phyloP scores from a whole-genome alignment of 805 yeast species.

The Candida easanensis region DNA sequence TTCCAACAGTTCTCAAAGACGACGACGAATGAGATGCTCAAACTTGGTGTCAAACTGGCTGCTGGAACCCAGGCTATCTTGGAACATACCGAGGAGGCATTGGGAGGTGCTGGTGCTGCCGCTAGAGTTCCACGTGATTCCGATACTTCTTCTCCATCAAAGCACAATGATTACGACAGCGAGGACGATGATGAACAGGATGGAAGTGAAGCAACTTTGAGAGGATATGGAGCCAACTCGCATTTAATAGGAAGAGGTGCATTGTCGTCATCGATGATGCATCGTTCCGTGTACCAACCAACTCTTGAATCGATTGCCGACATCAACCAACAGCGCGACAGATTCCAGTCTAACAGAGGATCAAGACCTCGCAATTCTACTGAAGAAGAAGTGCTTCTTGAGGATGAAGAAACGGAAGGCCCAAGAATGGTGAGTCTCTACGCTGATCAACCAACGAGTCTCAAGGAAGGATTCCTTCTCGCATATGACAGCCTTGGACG shows the following conservation, averaged over 20 bases:
- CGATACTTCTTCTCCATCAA: neutral
- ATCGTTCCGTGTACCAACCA: conserved; percentile 27
- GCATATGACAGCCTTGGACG: conserved; percentile 73
- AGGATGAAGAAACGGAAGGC: conserved; percentile 23
- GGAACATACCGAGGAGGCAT: conserved; percentile 73
- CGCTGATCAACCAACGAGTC: conserved; percentile 76
- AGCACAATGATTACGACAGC: conserved; percentile 2
- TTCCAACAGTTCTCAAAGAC: conserved; percentile 69
- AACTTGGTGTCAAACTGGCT: conserved; percentile 80
- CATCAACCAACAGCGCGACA: conserved; percentile 10
- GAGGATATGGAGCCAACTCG: conserved; percentile 23
- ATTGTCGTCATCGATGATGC: conserved; percentile 12
- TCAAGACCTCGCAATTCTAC: neutral
- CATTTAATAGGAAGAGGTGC: conserved; percentile 27
- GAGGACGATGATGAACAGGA: conserved; percentile 30
- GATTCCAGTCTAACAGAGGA: neutral
- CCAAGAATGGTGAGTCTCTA: conserved; percentile 62
- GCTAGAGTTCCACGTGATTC: conserved; percentile 34
- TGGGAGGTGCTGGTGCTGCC: conserved; percentile 71
- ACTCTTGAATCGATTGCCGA: conserved; percentile 27
- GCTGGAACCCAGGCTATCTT: conserved; percentile 82
- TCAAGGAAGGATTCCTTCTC: conserved; percentile 68
- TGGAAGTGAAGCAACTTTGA: conserved; percentile 19
- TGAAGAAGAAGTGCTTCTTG: conserved; percentile 2
- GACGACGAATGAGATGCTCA: conserved; percentile 76